phyloP scores from a whole-genome alignment of 176 grass and related monocot genomes.

The Avena insularis region DNA sequence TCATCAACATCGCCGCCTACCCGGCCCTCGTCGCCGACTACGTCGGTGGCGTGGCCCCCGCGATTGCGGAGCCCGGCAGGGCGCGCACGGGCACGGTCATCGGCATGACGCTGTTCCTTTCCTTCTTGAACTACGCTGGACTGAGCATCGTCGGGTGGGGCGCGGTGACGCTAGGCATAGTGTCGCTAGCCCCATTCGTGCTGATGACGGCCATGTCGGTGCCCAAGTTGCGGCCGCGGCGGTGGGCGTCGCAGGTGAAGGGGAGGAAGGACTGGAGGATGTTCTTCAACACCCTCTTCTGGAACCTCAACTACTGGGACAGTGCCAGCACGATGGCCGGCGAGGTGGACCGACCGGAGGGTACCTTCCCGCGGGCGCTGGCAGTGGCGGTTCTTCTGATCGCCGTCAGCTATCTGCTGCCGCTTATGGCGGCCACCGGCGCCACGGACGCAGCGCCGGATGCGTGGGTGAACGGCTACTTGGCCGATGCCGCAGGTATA shows the following conservation, averaged over 20 bases:
- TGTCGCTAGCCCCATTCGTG: constrained; percentile 67
- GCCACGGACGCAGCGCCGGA: constrained; percentile 58
- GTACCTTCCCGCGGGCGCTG: constrained; percentile 74
- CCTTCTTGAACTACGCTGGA: constrained; percentile 67
- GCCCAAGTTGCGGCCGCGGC: constrained; percentile 52
- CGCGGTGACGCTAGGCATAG: constrained; percentile 60
- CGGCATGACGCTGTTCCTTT: constrained; percentile 60
- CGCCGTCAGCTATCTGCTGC: constrained; percentile 67
- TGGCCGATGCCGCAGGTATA: constrained; percentile 82
- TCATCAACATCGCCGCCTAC: constrained; percentile 83
- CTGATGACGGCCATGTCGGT: constrained; percentile 67
- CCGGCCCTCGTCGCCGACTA: constrained; percentile 78
- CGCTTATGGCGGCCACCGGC: constrained; percentile 79
- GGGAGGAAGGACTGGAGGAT: constrained; percentile 63
- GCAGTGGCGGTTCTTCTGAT: constrained; percentile 64
- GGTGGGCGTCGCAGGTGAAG: constrained; percentile 55
- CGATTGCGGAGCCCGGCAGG: constrained; percentile 25
- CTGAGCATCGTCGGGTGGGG: constrained; percentile 78
- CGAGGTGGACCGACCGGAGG: constrained; percentile 69
- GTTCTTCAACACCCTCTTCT: constrained; percentile 91
- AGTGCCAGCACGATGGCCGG: constrained; percentile 85
- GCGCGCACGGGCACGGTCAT: constrained; percentile 48
- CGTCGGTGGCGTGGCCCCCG: constrained; percentile 60
- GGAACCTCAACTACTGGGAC: constrained; percentile 96
- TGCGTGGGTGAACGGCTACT: constrained; percentile 70